Conservation (phyloP, 345 rosid genomes). For the Tarenaya hassleriana region DNA sequence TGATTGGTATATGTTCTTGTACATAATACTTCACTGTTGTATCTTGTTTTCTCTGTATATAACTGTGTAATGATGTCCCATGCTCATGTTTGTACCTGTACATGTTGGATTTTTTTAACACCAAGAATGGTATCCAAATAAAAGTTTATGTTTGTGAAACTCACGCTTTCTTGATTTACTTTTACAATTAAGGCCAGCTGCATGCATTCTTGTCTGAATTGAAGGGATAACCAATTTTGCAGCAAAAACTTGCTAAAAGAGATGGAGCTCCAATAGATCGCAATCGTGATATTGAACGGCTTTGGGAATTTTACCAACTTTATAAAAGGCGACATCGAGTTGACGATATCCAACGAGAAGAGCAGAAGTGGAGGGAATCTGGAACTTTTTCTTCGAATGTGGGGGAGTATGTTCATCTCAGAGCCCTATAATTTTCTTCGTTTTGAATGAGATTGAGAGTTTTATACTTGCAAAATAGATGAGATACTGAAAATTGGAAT, state of each 20-base stretch:
- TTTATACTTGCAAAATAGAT: not conserved
- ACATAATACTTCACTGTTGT: not conserved
- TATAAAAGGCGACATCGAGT: slow-evolving; percentile 70
- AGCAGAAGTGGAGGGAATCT: slow-evolving; percentile 71
- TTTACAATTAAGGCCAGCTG: slow-evolving; percentile 10
- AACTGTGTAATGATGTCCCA: slow-evolving; percentile 6
- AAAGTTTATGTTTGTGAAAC: not conserved
- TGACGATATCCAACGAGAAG: slow-evolving; percentile 85
- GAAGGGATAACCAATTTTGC: slow-evolving; percentile 28
- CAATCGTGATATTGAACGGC: slow-evolving; percentile 65
- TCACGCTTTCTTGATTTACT: slow-evolving; percentile 4
- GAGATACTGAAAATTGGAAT: slow-evolving; percentile 11
- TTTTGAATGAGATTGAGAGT: slow-evolving; percentile 12
- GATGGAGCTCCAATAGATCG: slow-evolving; percentile 75
- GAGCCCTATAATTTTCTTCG: slow-evolving; percentile 14
- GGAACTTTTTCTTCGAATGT: slow-evolving; percentile 65
- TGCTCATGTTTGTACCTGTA: not conserved
- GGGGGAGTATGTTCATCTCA: slow-evolving; percentile 60
- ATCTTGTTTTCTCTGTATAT: too few relatives aligned
- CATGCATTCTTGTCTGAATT: slow-evolving; percentile 11
- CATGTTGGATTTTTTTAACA: not conserved
- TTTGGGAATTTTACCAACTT: slow-evolving; percentile 76
- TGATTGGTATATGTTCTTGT: not conserved
- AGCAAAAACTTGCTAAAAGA: slow-evolving; percentile 95
- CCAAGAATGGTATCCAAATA: slow-evolving; percentile 1